phyloP scores from a whole-genome alignment of 106 monocot genomes.

The Dendrobium officinale region DNA sequence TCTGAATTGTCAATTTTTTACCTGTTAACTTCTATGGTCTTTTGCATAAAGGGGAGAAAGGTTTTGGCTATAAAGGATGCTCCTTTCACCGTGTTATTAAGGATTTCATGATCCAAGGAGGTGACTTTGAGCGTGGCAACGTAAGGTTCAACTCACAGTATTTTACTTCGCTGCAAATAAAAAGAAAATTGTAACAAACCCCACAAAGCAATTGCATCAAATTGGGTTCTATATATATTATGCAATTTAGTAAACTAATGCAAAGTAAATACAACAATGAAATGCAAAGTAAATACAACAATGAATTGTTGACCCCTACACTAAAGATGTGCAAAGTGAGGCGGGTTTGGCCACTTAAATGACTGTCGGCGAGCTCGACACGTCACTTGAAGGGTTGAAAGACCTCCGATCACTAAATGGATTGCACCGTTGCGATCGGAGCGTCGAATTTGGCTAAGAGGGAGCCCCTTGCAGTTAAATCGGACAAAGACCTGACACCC shows the following conservation, averaged over 20 bases:
- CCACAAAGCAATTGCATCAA: neutral
- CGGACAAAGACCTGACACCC: no score
- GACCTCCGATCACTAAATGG: no score
- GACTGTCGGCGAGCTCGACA: no score
- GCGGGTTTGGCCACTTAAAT: no score
- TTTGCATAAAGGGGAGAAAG: constrained; percentile 48
- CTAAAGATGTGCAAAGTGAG: no score
- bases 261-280: neutral
- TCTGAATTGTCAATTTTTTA: neutral
- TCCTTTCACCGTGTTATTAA: constrained; percentile 84
- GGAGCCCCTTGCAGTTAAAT: no score
- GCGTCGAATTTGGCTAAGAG: no score
- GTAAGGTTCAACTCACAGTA: constrained; percentile 51
- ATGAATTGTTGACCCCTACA: no score
- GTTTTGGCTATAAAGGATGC: constrained; percentile 75
- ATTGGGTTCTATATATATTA: neutral
- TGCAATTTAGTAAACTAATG: neutral
- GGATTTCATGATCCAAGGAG: no score
- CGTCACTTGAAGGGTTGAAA: no score
- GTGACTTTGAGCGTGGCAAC: neutral
- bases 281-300: no score
- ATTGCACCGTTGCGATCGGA: no score
- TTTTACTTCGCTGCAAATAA: neutral
- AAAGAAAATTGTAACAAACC: neutral
- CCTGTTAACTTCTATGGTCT: neutral